Evolutionary conservation across 2,329 filamentous ascomycete genomes (phyloP), one percentile per base, ranked within the genome.

Genomic region (Diaporthe nobilis): DNA sequence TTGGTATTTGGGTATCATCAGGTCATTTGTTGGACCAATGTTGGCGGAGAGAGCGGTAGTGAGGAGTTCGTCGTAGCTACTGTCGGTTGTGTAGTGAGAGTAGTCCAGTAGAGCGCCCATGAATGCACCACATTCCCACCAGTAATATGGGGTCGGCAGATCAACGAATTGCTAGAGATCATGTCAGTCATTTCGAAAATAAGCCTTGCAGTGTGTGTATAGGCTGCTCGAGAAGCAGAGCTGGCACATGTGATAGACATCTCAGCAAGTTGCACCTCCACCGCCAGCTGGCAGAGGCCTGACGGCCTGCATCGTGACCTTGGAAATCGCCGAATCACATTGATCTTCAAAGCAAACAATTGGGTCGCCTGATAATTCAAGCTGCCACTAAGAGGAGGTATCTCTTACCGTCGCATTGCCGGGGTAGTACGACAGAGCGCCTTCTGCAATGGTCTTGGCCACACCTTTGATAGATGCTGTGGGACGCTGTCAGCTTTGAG

Each of bases 31-130:
- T 0, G 89, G 87, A 1, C 92, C 92, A 8, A 85, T 88, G 81
- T 90, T 92, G 37, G 87, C 90, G 8, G 90, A 82, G 3, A 94
- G 84, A 12, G 90, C 92, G 77, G 92, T 85, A 47, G 89, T 87
- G 68, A 92, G 86, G 4, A 89, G 85, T 34, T 89, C 84, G 81
- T 93, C 91, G 83, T 94, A 93, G 73, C 85, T 87, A 4, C 87
- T 80, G 81, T 94, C 92, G 57, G 88, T 86, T 1, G 92, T 94
- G 81, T 89, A 91, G 80, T 93, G 88, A 77, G 91, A 93, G 82
- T 94, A 94, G 82, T 94, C 91, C 42, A 94, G 83, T 87, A 94
- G 89, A 47, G 89, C 86, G n/a, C 92, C 92, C 88, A 92, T 93
- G 75, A 92, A 87, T 10, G 91, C 91, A 67, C 92, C 92, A 49